These are phyloP conservation scores for Cercophora sp. DNA, from an alignment of 495 filamentous ascomycete species.

Conservation along the genomic window DNA sequence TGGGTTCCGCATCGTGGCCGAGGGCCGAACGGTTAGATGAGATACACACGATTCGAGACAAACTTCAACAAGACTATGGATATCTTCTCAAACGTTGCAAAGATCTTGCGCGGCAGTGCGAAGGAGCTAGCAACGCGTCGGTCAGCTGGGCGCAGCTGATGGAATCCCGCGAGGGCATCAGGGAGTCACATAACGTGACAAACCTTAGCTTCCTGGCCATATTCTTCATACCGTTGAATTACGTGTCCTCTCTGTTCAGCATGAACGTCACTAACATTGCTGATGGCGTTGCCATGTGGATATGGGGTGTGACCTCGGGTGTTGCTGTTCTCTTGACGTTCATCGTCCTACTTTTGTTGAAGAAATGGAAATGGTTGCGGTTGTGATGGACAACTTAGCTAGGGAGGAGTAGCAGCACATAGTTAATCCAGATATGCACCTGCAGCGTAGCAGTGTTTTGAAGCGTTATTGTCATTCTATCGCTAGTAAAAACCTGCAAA, in stretches of 20 bases:
- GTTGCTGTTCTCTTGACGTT: neutral
- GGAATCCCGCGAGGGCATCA: neutral
- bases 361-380: too few species aligned
- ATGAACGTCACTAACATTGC: neutral
- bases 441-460: too few species aligned
- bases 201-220: neutral
- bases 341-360: too few species aligned
- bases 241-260: neutral
- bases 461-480: too few species aligned
- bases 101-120: neutral
- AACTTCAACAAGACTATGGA: neutral
- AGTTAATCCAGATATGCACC: neutral
- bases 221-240: neutral
- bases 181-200: neutral
- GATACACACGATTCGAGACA: neutral
- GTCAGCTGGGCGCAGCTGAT: neutral
- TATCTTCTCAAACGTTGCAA: neutral
- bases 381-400: too few species aligned
- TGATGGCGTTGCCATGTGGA: neutral
- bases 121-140: neutral
- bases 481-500: slow-evolving; percentile 1
- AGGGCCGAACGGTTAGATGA: neutral
- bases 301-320: neutral
- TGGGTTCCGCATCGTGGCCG: neutral
- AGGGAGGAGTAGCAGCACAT: too few species aligned